Conservation (phyloP, 495 filamentous ascomycete genomes). For the Tetracladium setigerum region DNA sequence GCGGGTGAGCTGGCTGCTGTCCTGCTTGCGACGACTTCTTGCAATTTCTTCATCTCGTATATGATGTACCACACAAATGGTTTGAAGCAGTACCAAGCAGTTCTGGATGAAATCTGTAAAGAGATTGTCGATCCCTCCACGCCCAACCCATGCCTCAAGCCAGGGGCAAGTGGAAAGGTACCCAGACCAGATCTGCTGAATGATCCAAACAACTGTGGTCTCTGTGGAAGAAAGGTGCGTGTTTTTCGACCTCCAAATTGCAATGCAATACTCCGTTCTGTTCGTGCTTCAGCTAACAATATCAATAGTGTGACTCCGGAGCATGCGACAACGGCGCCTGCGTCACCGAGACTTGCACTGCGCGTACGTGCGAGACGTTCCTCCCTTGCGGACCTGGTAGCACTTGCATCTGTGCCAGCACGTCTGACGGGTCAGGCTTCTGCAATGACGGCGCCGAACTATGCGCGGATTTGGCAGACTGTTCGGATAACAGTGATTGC, state of each 20-base stretch:
- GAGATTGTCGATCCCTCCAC: no score
- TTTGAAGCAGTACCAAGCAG: no score
- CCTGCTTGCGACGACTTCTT: no score
- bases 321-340: slow-evolving; percentile 20
- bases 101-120: no score
- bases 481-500: slow-evolving; percentile 17
- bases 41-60: no score
- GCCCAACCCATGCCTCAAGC: no score
- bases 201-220: slow-evolving; percentile 4
- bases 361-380: slow-evolving; percentile 8
- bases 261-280: background rate
- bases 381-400: slow-evolving; percentile 6
- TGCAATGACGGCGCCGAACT: slow-evolving; percentile 19
- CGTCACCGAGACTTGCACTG: slow-evolving; percentile 13
- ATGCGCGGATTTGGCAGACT: slow-evolving; percentile 16
- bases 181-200: background rate
- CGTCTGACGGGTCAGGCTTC: slow-evolving; percentile 14
- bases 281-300: background rate
- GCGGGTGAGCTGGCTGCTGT: no score
- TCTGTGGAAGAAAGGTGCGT: slow-evolving; percentile 1
- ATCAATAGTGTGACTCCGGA: slow-evolving; percentile 3
- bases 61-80: no score
- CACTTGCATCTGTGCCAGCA: slow-evolving; percentile 18
- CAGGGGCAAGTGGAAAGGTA: no score
- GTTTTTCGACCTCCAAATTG: background rate